phyloP scores from a whole-genome alignment of 2,329 filamentous ascomycete genomes.

The Phialocephala sp. region DNA sequence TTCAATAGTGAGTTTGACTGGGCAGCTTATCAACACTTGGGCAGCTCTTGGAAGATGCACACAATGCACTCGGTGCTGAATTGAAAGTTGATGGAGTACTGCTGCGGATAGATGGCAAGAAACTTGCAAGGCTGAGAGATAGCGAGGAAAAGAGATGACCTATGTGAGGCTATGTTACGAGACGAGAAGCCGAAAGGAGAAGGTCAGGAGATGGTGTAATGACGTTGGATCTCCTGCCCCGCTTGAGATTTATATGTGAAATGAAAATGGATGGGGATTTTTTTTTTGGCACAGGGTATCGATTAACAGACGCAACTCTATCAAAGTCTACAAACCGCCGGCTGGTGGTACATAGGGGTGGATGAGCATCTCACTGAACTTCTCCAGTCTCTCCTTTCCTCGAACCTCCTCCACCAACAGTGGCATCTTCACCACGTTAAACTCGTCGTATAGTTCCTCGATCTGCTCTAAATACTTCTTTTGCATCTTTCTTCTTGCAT shows the following conservation, averaged over 20 bases:
- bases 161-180: too few species aligned
- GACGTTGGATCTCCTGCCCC: too few species aligned
- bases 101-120: background rate
- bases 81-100: background rate
- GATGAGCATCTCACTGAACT: constrained; percentile 85
- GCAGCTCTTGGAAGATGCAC: background rate
- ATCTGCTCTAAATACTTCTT: constrained; percentile 99
- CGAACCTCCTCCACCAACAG: constrained; percentile 93
- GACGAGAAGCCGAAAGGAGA: background rate
- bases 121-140: background rate
- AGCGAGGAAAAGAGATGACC: background rate
- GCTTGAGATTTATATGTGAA: too few species aligned
- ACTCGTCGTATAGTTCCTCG: constrained; percentile 97
- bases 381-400: constrained; percentile 91
- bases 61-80: background rate
- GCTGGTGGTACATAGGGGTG: constrained; percentile 73
- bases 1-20: too few species aligned
- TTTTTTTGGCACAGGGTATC: background rate
- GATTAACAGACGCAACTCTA: background rate
- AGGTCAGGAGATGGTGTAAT: background rate
- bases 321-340: constrained; percentile 40
- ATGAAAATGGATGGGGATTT: too few species aligned
- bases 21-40: background rate
- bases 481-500: constrained; percentile 95
- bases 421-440: constrained; percentile 99